Base-by-base conservation (phyloP, 495 filamentous ascomycete species). In the Glonium stellatum region DNA sequence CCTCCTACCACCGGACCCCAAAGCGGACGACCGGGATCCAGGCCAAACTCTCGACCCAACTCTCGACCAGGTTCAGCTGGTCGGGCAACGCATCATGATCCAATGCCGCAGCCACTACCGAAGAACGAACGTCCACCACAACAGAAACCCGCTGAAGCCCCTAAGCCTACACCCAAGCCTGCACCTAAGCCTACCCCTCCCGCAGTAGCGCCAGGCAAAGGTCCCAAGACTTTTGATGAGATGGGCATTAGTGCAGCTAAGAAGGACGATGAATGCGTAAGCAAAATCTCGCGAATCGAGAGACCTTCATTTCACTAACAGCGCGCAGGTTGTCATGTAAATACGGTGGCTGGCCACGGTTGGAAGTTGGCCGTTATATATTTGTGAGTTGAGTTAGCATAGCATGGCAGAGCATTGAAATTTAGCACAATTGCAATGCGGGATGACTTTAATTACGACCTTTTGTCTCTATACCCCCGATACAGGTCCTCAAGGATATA, bases 181-280 rank as follows among this genome's bases (percentile, higher is more conserved):
- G 13, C 48, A 15, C 21, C 44, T 72, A 72, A 15, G 71, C 75
- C 13, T 68, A 69, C 44, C 42, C 58, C 60, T 54, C 23, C 59
- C 31, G 55, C 65, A 35, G 47, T 59, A 55, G 79, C 79, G 25
- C 81, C 84, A 19, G 83, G 85, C 50, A 88, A 89, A 70, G 93
- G 95, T 10, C 93, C 93, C 4, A 89, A 95, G 71, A 98, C 93
- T 2, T 98, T 98, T 70, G 92, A 97, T 69, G 91, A 92, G 69
- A 98, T 98, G 93, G 92, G 92, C 55, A 90, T 98, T 63, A 88
- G 89, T 13, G 78, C 81, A 64, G 84, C 78, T 31, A 88, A 89
- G 71, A 80, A 87, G 60, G 88, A 95, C 36, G 81, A 80, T 62
- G 92, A 97, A 72, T 98, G 93, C 73, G 93, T 96, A 86, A 83